Base-by-base conservation (phyloP, 495 filamentous ascomycete species). In the Astrothelium macrocarpum region DNA sequence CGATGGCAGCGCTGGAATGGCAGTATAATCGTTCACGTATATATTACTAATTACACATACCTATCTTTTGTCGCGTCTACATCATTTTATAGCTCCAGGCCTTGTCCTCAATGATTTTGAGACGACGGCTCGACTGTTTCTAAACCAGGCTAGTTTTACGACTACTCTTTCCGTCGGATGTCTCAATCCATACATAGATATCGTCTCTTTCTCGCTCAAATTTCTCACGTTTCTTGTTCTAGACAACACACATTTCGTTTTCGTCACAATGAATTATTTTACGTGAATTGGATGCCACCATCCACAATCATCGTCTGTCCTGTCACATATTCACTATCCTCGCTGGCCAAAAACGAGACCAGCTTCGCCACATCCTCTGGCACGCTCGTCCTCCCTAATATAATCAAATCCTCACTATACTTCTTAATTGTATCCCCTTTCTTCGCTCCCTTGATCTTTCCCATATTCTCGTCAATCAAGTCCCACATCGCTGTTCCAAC, bases 401-500 rank as follows among this genome's bases (percentile, higher is more conserved):
- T 75, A 45, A 82, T 81, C 60, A 78, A 59, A n/a, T 79, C 75
- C 0, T 75, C 63, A 9, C 59, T 71, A 65, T 79, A 79, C 62
- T 78, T 75, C 39, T 73, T 73, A 28, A 83, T 78, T 11, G 76
- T 79, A 26, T 84, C 80, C 2, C 82, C 83, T 70, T 81, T 81
- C 58, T 65, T 68, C 26, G 72, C 63, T 3, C 80, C 82, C 26
- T 64, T 72, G 49, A 71, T 72, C 71, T 77, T 72, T 11, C 75
- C 80, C 34, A 85, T 53, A 62, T 76, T 77, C 64, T 79, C 75
- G 61, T 83, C 82, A 64, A 86, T 84, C 2, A 77, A 61, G 60
- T 83, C 83, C 82, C 83, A 85, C 81, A 85, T 86, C 0, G 73
- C 71, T 2, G 85, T 87, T 0, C 78, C 81, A 1, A 88, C 81